Base-by-base conservation (phyloP, 305 asterid species). In the Solanum hybrid region DNA sequence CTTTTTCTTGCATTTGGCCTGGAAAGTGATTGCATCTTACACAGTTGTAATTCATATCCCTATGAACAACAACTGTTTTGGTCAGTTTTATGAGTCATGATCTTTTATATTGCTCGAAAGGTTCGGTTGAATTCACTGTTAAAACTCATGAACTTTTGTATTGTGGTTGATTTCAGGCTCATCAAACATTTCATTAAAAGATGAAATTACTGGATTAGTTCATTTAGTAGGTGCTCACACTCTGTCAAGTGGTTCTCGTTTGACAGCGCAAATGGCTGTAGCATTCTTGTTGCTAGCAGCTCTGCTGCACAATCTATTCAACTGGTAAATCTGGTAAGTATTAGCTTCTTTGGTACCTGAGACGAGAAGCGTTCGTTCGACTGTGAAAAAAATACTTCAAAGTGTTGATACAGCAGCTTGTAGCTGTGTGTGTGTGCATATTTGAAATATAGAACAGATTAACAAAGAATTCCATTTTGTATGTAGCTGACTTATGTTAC, bases 171-270 rank as follows among this genome's bases (percentile, higher is more conserved):
- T 85, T 87, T 76, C 94, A 97, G 99, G 99, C 92, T 96, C 99
- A 6, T 96, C 99, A 24, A 95, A 95, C 91, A 96, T 97, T 88
- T 91, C 93, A 89, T 88, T 96, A 95, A 96, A 97, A 96, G 99
- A 97, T 89, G 99, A 97, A 89, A 91, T 97, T 72, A 96, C 99
- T 0, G 99, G 99, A 72, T 96, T 97, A 10, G 98, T 97, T 69
- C 98, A 95, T 94, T 94, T 95, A 27, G 99, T 97, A 14, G 99
- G 99, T 89, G 97, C 99, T 90, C 99, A 96, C 94, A 91, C 95
- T 32, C 89, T 97, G 60, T 89, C 98, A 36, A 78, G 51, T 66
- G 94, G 95, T 80, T 91, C 89, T 91, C 77, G 81, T 85, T 90
- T 92, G 81, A 72, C 86, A 27, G 82, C 89, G 17, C 88, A 72